A percentile compares a stretch with the other conserved stretches of the same genome.
phyloP scores from a whole-genome alignment of 352 stramenopile species.

The Globisporangium uncinulatum region DNA sequence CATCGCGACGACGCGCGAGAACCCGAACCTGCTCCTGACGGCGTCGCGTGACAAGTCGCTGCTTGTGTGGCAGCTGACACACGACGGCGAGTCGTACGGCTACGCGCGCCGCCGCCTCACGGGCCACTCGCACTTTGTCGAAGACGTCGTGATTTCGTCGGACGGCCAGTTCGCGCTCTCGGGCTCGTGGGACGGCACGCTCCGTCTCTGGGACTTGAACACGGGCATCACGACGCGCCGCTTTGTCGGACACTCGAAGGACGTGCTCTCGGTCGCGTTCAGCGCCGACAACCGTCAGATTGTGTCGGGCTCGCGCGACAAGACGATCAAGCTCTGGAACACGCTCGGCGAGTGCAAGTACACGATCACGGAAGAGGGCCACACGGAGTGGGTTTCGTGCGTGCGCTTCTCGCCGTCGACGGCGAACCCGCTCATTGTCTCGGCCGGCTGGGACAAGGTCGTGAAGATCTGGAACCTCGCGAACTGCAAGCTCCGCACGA shows the following conservation, averaged over 20 bases:
- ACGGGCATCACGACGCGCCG: constrained; percentile 97
- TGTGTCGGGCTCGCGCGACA: constrained; percentile 98
- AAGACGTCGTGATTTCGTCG: constrained; percentile 98
- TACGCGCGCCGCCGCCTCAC: constrained; percentile 95
- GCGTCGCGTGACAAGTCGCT: constrained; percentile 97
- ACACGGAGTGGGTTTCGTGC: constrained; percentile 99
- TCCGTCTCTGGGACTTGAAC: constrained; percentile 99
- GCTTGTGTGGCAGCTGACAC: constrained; percentile 86
- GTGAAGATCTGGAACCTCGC: constrained; percentile 99
- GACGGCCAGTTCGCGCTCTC: constrained; percentile 99
- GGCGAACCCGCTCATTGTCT: constrained; percentile 97
- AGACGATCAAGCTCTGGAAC: constrained; percentile 99
- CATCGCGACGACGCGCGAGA: constrained; percentile 98
- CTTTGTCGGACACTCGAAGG: constrained; percentile 99
- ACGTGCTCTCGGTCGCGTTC: constrained; percentile 99
- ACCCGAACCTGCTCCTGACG: constrained; percentile 98
- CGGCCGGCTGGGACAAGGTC: constrained; percentile 98
- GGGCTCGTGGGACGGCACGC: constrained; percentile 98
- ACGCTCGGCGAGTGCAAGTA: constrained; percentile 99
- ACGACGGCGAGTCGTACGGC: constrained; percentile 97
- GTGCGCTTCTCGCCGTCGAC: constrained; percentile 98
- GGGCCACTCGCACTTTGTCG: constrained; percentile 99
- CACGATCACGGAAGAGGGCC: constrained; percentile 97
- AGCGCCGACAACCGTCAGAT: constrained; percentile 99
- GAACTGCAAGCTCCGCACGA: constrained; percentile 99